phyloP scores from a whole-genome alignment of 2,329 filamentous ascomycete genomes.

The Macrophomina phaseolina region DNA sequence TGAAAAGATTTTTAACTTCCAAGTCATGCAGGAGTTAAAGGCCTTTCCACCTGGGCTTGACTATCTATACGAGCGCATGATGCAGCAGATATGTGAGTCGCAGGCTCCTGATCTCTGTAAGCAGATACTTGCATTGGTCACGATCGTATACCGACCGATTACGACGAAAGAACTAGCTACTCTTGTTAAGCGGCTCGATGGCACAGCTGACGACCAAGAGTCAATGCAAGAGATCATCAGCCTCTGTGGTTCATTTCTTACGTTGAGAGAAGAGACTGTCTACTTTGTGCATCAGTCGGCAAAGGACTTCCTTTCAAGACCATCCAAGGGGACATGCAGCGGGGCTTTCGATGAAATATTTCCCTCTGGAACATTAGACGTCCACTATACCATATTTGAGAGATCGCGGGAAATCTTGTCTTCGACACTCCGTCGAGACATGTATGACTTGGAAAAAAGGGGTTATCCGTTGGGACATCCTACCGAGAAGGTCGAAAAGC shows the following conservation, averaged over 20 bases:
- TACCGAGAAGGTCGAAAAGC: constrained; percentile 31
- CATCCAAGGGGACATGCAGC: too few species aligned
- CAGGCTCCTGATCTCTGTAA: neutral
- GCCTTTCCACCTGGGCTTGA: constrained; percentile 46
- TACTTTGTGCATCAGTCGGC: constrained; percentile 53
- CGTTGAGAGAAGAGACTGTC: constrained; percentile 36
- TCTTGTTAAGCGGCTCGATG: neutral
- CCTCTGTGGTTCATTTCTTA: constrained; percentile 51
- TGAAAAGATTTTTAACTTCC: too few species aligned
- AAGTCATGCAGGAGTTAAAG: too few species aligned
- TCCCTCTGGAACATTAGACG: too few species aligned
- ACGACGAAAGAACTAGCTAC: neutral
- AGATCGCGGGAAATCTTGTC: constrained; percentile 40
- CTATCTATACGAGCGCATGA: constrained; percentile 48
- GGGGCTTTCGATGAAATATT: too few species aligned
- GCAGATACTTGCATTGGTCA: neutral
- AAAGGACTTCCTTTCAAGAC: constrained; percentile 52
- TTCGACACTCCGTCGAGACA: constrained; percentile 35
- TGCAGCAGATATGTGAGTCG: constrained; percentile 31
- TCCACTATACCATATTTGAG: constrained; percentile 38
- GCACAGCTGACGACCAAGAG: neutral
- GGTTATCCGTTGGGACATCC: constrained; percentile 28
- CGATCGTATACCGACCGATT: neutral
- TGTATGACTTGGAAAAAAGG: constrained; percentile 32
- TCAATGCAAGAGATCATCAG: constrained; percentile 41